Evolutionary conservation across 192 early-diverging fungal genomes (phyloP), one percentile per base, ranked within the genome.

Genomic region (Entomortierella beljakovae): DNA sequence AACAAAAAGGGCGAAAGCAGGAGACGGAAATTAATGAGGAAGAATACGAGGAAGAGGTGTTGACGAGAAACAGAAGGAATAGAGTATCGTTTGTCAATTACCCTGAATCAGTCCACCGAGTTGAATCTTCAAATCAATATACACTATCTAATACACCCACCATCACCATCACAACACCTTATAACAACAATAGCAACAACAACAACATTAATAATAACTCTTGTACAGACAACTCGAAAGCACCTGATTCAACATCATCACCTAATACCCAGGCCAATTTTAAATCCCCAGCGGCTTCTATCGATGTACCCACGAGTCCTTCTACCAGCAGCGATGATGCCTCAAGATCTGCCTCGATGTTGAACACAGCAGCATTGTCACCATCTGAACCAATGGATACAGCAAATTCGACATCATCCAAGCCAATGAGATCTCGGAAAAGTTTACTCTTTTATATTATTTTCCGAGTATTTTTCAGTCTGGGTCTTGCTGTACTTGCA

Each of bases 401-500:
- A 55, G 57, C 26, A 48, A 54, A 49, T 52, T 1, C 60, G 22
- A 18, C 60, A 3, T 2, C 42, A 48, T 20, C 57, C 13, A 23
- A n/a, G 43, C 26, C 40, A 20, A 25, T 15, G 26, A 2, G 7
- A 40, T 6, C 37, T 13, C 40, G 56, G 25, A 49, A 16, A 18
- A 29, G 33, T n/a, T 34, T 29, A 5, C n/a, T 26, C 15, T 22
- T n/a, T 3, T 70, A 69, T 56, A 40, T 62, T 0, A 6, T 43
- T 16, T 33, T 64, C 13, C 75, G 75, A 1, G 23, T 79, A 20
- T 2, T 60, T 20, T 59, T 59, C 37, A 64, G 61, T 16, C 25
- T 69, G 16, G 68, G 61, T 10, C 54, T 79, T 25, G 55, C 34
- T 34, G 62, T 28, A n/a, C 26, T 79, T 54, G 68, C 68, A 0